Base-by-base conservation (phyloP, 345 rosid species). In the Pistacia integerrima region DNA sequence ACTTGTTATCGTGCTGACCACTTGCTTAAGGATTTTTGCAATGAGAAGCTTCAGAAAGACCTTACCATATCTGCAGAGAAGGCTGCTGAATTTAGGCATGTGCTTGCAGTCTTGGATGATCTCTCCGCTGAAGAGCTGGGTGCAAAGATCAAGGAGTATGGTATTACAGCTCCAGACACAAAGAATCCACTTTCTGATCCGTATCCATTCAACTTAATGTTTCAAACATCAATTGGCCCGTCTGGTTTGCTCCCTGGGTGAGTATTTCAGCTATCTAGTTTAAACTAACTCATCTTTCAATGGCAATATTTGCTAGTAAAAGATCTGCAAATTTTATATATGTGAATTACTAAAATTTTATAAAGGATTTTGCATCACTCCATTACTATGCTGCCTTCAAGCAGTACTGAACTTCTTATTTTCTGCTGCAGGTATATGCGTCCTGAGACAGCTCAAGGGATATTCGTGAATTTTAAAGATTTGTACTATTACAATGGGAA, bases 381-480 rank as follows among this genome's bases (percentile, higher is more conserved):
- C 30, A 18, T 46, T 30, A 9, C 18, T 51, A 35, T 11, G 69
- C 20, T 5, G 6, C 7, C 12, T 33, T 58, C 0, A 41, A 41
- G 6, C 46, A 71, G 30, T 48, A 49, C 57, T 73, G 38, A 28
- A 22, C 5, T 54, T 7, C 48, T 44, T 44, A n/a, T 76, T 28
- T 28, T 79, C 56, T 81, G 38, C 69, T 80, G 77, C 85, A 95
- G 99, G 82, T 95, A 84, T 78, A 87, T 95, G 99, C 97, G 97
- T 44, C 98, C 99, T 77, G 99, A 95, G 85, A 95, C 99, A 35
- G 99, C 99, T 0, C 99, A 95, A 86, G 99, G 99, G 69, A 95
- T 95, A 55, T 95, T 95, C 76, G 99, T 95, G 61, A 92, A 95
- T 75, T 95, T 95, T 80, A 92, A 90, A 77, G 94, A 95, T 57